Evolutionary conservation across 1,139 yeast genomes (phyloP).

Genomic region (Debaryomycetaceae sp.): DNA sequence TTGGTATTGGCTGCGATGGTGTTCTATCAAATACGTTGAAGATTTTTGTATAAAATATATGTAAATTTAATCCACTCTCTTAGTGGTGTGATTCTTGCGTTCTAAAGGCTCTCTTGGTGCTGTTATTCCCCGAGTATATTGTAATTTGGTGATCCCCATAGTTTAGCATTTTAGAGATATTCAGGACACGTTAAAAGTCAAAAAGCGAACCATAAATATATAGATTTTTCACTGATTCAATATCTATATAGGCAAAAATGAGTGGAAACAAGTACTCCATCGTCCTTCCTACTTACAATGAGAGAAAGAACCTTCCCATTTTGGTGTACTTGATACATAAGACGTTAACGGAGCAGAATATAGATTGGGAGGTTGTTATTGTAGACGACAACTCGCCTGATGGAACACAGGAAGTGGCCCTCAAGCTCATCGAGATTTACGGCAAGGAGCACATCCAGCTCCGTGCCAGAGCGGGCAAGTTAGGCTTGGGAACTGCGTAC

Average conservation of each 20-base stretch:
- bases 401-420: conserved; percentile 75
- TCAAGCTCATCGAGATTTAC: conserved; percentile 58
- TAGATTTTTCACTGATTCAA: background rate
- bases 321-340: conserved; percentile 68
- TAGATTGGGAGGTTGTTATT: conserved; percentile 76
- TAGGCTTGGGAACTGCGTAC: conserved; percentile 81
- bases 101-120: too few relatives aligned
- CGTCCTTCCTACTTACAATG: conserved; percentile 78
- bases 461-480: conserved; percentile 74
- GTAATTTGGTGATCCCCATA: background rate
- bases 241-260: conserved; percentile 6
- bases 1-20: background rate
- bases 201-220: too few relatives aligned
- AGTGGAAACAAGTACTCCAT: conserved; percentile 61
- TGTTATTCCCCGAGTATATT: background rate
- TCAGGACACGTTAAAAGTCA: conserved; percentile 2
- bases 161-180: background rate
- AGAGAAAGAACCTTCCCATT: conserved; percentile 67
- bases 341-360: conserved; percentile 56
- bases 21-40: background rate
- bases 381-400: conserved; percentile 84
- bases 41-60: background rate
- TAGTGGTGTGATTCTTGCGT: too few relatives aligned
- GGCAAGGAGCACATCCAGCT: conserved; percentile 64
- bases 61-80: background rate